phyloP scores from a whole-genome alignment of 352 stramenopile genomes.

The Globisporangium camurandrum region DNA sequence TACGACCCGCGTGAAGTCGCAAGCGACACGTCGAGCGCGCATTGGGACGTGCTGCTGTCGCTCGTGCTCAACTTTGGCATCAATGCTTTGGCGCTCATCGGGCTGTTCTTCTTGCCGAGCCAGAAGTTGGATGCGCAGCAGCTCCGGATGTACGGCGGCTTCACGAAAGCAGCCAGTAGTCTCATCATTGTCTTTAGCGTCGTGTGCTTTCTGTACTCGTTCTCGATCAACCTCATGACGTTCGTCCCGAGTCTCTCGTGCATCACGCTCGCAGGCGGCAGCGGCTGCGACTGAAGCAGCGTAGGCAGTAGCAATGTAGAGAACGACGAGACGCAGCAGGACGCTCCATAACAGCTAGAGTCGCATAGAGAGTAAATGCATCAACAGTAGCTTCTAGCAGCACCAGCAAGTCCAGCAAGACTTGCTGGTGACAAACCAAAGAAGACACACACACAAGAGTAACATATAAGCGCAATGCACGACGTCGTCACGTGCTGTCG shows the following conservation, averaged over 20 bases:
- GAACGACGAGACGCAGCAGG: no score
- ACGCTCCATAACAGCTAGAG: no score
- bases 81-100: constrained; percentile 20
- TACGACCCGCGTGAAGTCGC: constrained; percentile 18
- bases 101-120: constrained; percentile 23
- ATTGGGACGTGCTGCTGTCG: constrained; percentile 17
- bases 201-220: constrained; percentile 9
- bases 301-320: no score
- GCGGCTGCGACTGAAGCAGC: background rate
- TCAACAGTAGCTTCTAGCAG: no score
- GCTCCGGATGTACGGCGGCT: constrained; percentile 59
- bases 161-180: constrained; percentile 22
- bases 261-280: constrained; percentile 1
- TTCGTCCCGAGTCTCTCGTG: constrained; percentile 9
- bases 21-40: constrained; percentile 13
- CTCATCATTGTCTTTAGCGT: constrained; percentile 9
- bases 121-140: constrained; percentile 73
- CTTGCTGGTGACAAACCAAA: no score
- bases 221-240: constrained; percentile 12
- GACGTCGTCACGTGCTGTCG: no score
- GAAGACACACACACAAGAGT: no score
- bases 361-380: no score
- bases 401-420: no score
- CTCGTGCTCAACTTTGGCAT: constrained; percentile 23
- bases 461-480: no score